These are phyloP conservation scores for Dendrobium chrysotoxum DNA, from an alignment of 106 monocot species.

Conservation along the genomic window DNA sequence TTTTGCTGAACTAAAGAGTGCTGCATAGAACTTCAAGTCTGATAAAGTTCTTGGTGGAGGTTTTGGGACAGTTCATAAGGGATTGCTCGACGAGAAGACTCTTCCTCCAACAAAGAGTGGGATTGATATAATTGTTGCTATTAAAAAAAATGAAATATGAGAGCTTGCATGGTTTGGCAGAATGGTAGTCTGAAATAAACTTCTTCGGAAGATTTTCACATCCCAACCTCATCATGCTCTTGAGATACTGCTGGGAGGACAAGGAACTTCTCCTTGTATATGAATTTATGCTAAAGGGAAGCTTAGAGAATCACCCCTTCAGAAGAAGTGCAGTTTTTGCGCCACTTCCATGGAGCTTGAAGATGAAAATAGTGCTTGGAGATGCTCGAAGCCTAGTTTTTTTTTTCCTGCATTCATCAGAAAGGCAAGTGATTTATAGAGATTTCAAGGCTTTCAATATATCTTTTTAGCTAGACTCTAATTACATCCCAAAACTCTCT, in stretches of 20 bases:
- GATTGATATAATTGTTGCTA: conserved; percentile 43
- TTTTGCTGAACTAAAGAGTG: conserved; percentile 48
- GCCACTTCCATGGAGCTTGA: conserved; percentile 58
- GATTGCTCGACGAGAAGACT: conserved; percentile 69
- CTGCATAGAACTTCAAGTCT: conserved; percentile 58
- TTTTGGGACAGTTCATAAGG: conserved; percentile 75
- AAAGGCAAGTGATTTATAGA: conserved; percentile 51
- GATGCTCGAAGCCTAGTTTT: conserved; percentile 63
- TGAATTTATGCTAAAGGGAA: conserved; percentile 53
- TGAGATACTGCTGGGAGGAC: conserved; percentile 65
- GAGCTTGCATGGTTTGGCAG: conserved; percentile 63
- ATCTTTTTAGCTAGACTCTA: conserved; percentile 51
- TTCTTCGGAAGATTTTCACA: conserved; percentile 64
- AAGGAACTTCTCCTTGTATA: conserved; percentile 61
- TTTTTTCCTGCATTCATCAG: conserved; percentile 41
- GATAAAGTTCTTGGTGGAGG: conserved; percentile 68
- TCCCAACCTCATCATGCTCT: conserved; percentile 61
- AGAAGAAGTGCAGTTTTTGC: conserved; percentile 28
- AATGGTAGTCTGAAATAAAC: conserved; percentile 68
- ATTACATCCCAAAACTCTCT: conserved; percentile 58
- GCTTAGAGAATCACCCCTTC: conserved; percentile 66
- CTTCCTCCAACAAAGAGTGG: conserved; percentile 45
- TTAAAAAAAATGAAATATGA: conserved; percentile 64
- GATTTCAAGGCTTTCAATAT: conserved; percentile 81
- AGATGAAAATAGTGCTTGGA: conserved; percentile 47